Evolutionary conservation across 371 early-diverging fungal genomes (phyloP).

Genomic region (Gilbertella persicaria): DNA sequence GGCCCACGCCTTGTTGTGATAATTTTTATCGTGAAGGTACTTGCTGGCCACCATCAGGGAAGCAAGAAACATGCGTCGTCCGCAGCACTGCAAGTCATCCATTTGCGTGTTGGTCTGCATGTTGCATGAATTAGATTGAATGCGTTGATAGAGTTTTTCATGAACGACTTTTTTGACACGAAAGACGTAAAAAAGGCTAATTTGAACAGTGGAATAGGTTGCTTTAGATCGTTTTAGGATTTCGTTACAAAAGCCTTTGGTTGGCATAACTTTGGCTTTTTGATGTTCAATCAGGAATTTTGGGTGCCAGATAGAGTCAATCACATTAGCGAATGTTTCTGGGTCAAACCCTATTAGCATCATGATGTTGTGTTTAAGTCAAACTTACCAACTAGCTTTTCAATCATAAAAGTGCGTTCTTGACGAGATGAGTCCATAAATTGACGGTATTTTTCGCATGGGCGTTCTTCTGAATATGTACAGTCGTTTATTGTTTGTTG

Average conservation of each 20-base stretch:
- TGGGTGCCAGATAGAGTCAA: slow-evolving; percentile 50
- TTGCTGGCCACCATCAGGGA: slow-evolving; percentile 74
- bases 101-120: slow-evolving; percentile 4
- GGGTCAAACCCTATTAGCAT: not conserved
- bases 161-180: slow-evolving; percentile 46
- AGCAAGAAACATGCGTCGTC: slow-evolving; percentile 73
- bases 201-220: slow-evolving; percentile 77
- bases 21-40: slow-evolving; percentile 72
- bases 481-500: slow-evolving; percentile 2
- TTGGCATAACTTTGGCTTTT: slow-evolving; percentile 49
- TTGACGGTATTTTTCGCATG: slow-evolving; percentile 31
- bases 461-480: slow-evolving; percentile 23
- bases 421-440: slow-evolving; percentile 33
- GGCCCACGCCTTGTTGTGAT: slow-evolving; percentile 75
- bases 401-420: slow-evolving; percentile 41
- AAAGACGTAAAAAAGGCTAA: slow-evolving; percentile 67
- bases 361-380: not conserved
- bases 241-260: slow-evolving; percentile 64
- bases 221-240: slow-evolving; percentile 73
- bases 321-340: slow-evolving; percentile 32
- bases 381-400: slow-evolving; percentile 38
- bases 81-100: slow-evolving; percentile 59
- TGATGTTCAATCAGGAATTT: slow-evolving; percentile 31
- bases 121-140: not conserved
- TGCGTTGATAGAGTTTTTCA: slow-evolving; percentile 27